A percentile compares a stretch with the other conserved stretches of the same genome.
These are phyloP conservation scores for Triticum dicoccoides DNA, from an alignment of 176 grass and related monocot genomes.

Conservation along the genomic window DNA sequence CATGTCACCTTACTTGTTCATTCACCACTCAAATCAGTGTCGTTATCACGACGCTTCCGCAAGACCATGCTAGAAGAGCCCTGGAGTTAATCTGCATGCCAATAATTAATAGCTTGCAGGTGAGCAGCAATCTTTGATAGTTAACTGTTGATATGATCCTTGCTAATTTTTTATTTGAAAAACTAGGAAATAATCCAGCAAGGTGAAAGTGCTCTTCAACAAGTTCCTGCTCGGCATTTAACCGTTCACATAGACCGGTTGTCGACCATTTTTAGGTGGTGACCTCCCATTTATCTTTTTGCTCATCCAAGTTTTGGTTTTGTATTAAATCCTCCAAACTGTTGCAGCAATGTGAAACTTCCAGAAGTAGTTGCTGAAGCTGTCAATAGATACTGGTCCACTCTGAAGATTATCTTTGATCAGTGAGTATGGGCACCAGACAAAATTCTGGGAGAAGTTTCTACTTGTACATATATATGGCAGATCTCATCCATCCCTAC, in stretches of 20 bases:
- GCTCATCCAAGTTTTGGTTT: background rate
- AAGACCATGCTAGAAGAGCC: constrained; percentile 74
- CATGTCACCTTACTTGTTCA: constrained; percentile 20
- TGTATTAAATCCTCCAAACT: constrained; percentile 29
- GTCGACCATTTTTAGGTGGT: constrained; percentile 94
- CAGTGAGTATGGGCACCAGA: constrained; percentile 48
- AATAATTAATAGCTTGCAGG: constrained; percentile 81
- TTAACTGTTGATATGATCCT: background rate
- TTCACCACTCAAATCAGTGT: constrained; percentile 45
- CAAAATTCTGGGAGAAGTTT: constrained; percentile 14
- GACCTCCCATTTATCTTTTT: constrained; percentile 16
- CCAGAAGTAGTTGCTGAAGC: constrained; percentile 92
- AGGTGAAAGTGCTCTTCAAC: constrained; percentile 64
- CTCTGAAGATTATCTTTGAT: constrained; percentile 88
- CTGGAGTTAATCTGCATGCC: constrained; percentile 90
- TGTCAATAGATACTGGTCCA: constrained; percentile 81
- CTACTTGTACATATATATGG: constrained; percentile 2
- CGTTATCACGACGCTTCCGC: constrained; percentile 75
- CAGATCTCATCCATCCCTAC: background rate
- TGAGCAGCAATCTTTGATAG: constrained; percentile 23
- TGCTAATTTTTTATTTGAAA: constrained; percentile 39
- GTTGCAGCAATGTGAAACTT: constrained; percentile 81
- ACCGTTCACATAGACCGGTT: constrained; percentile 86
- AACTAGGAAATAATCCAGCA: constrained; percentile 84
- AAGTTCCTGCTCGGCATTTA: constrained; percentile 79